Evolutionary conservation across 2,329 filamentous ascomycete species (phyloP), one percentile per base, ranked within the genome.

Genomic region (Colletotrichum sp.): DNA sequence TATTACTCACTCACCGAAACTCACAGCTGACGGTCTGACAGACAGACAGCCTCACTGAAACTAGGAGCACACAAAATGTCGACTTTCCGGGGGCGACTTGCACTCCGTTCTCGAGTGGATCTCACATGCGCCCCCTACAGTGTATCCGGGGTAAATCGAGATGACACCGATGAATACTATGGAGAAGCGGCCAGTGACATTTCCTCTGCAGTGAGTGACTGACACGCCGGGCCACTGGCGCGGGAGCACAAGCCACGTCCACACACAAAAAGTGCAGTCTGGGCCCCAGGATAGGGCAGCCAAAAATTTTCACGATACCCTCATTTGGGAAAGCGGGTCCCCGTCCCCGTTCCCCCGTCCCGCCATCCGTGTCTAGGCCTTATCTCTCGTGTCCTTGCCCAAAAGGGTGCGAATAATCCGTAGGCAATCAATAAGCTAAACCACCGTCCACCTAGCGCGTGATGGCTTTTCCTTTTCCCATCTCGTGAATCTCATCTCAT

Each of bases 281-380:
- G 44, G 32, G 36, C 57, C 18, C 69, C 44, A 55, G 74, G 74
- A 69, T 73, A 75, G 64, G 74, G 74, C 59, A n/a, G 24, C 64
- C 57, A 59, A 68, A 75, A 73, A 60, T 75, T 75, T 75, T 75
- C 74, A 75, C 65, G 74, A 75, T 75, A 32, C 74, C 74, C 74
- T 75, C 74, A 73, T 75, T 73, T 65, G 59, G 70, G 44, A 68
- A 68, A 60, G 74, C 60, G 70, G 74, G 48, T 39, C 73, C 6
- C 44, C 44, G n/a, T 22, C 12, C 44, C 44, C n/a, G 16, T n/a
- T 9, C n/a, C 10, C 44, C 44, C 44, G 44, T 52, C 44, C 44
- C 44, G 44, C 44, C 28, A 10, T n/a, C 26, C 5, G 44, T 73
- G 73, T 55, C 60, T 65, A 32, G 26, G 30, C 28, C 64, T 62